Percentiles rank a stretch among this genome's conserved stretches.
Evolutionary conservation across 2,329 filamentous ascomycete genomes (phyloP).

Genomic region (Aspergillus carbonarius): DNA sequence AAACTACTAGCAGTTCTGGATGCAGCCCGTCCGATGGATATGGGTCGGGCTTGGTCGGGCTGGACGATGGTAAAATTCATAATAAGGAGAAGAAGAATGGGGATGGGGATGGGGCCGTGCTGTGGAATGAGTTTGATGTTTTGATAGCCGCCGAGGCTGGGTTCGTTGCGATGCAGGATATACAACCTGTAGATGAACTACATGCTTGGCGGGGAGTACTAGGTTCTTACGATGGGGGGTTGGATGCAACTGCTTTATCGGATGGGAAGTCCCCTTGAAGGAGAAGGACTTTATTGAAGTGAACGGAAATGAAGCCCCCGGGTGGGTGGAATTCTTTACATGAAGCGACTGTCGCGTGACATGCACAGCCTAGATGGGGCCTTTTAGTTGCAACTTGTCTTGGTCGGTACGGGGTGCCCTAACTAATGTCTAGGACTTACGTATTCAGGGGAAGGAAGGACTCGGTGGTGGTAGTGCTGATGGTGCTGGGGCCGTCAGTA

Average conservation of each 20-base stretch:
- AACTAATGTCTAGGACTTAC: neutral
- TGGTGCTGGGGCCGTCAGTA: neutral
- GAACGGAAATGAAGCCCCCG: neutral
- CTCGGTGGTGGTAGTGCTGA: neutral
- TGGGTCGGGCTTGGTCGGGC: neutral
- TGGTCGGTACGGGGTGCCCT: neutral
- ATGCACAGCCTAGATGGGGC: neutral
- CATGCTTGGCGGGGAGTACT: neutral
- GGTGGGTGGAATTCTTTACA: neutral
- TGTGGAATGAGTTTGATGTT: conserved; percentile 41
- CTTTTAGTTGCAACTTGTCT: neutral
- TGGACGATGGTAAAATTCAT: conserved; percentile 3
- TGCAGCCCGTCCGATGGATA: neutral
- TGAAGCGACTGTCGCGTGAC: neutral
- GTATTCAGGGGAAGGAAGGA: neutral
- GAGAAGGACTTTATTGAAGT: neutral
- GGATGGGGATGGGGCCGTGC: neutral
- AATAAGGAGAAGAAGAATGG: neutral
- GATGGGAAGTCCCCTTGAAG: neutral
- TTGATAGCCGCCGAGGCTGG: conserved; percentile 31
- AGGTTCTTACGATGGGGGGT: neutral
- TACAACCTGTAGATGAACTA: conserved; percentile 9
- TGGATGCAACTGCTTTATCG: neutral
- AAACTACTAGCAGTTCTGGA: neutral
- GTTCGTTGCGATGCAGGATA: conserved; percentile 8